Percentiles rank a stretch among this genome's conserved stretches.
phyloP scores from a whole-genome alignment of 2,329 filamentous ascomycete species.

The Diaporthe velutina region DNA sequence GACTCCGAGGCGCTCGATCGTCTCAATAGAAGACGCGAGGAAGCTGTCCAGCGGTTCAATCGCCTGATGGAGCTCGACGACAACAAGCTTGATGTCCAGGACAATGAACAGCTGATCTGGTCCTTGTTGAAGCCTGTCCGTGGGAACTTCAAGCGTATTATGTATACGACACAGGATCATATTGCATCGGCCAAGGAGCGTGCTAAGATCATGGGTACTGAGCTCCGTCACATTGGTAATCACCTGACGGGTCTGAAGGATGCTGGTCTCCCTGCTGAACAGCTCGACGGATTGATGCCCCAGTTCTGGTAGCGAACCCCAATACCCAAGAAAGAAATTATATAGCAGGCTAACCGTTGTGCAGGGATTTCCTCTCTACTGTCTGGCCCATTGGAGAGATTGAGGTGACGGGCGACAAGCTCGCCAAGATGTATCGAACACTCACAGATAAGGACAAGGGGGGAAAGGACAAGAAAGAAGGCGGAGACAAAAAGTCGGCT shows the following conservation, averaged over 20 bases:
- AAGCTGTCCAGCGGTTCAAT: constrained; percentile 53
- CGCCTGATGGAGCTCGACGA: constrained; percentile 53
- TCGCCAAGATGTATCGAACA: constrained; percentile 53
- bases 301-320: constrained; percentile 50
- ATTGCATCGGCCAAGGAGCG: constrained; percentile 49
- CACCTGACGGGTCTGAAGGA: constrained; percentile 52
- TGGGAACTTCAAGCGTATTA: constrained; percentile 53
- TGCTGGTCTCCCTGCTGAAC: constrained; percentile 45
- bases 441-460: constrained; percentile 50
- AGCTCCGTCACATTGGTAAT: constrained; percentile 52
- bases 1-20: constrained; percentile 52
- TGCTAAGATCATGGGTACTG: constrained; percentile 52
- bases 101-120: constrained; percentile 54
- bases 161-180: constrained; percentile 49
- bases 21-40: constrained; percentile 49
- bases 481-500: constrained; percentile 43
- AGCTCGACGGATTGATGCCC: constrained; percentile 52
- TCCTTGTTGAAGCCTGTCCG: constrained; percentile 54
- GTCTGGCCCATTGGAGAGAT: constrained; percentile 55
- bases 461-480: constrained; percentile 41
- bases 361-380: constrained; percentile 54
- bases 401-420: constrained; percentile 51
- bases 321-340: background rate
- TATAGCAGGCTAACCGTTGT: constrained; percentile 40
- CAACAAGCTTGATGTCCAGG: constrained; percentile 49